Evolutionary conservation across 495 filamentous ascomycete species (phyloP), one percentile per base, ranked within the genome.

Genomic region (Penicillium parvum): DNA sequence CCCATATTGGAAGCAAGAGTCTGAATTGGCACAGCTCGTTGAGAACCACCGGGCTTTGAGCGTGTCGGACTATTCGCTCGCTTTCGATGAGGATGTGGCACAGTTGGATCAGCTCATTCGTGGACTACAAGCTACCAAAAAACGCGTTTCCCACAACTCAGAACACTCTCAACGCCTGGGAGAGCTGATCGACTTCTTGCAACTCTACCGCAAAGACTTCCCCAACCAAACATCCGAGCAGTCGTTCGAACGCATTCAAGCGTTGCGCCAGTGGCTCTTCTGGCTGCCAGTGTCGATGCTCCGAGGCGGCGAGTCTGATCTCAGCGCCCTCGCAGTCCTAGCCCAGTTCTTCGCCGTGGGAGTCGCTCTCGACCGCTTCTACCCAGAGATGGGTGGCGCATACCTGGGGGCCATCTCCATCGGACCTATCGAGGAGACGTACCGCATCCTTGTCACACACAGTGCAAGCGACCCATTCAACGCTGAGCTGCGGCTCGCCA

Each of bases 261-360:
- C 85, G 5, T 75, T 98, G 12, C 83, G 90, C 30, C 79, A 83
- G 43, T 96, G 94, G 90, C 77, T 97, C 15, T 95, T 96, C 69
- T 98, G 90, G 87, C 76, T 96, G 32, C 94, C 94, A 3, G 81
- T 79, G 22, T 80, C 84, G 14, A 71, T 96, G 62, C 72, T 96
- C 15, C 68, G 68, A 25, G 64, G 64, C 9, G 63, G 66, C 3
- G 69, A 72, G 7, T 55, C 63, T 7, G 68, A 72, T 38, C 50
- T 62, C 12, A 60, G 45, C 11, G 71, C 68, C 0, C 61, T 78
- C 17, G 55, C 69, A 25, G 77, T 95, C 22, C 79, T 98, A 26
- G 85, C 90, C 7, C 85, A 97, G 57, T 91, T 95, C 65, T 96
- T 95, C 61, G 89, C 87, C 3, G 77, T 87, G 21, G 90, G 87